Evolutionary conservation across 164 flowering plant genomes (phyloP).

Genomic region (Vitis vinifera): DNA sequence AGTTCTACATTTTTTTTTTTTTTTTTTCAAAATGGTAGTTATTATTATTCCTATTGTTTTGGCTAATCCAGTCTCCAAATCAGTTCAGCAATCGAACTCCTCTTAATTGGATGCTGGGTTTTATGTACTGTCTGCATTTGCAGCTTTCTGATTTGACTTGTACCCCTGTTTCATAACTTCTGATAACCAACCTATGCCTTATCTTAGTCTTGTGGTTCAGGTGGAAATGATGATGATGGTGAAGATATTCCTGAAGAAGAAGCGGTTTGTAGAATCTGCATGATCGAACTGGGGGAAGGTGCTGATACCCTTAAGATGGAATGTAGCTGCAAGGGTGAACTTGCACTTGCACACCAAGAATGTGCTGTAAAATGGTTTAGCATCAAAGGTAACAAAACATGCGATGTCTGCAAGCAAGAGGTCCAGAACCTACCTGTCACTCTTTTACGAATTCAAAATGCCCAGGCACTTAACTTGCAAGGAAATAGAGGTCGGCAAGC

Average conservation of each 20-base stretch:
- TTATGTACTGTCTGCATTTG: background rate
- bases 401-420: conserved; percentile 79
- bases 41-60: no score
- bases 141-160: background rate
- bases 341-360: conserved; percentile 72
- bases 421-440: conserved; percentile 70
- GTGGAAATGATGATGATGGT: conserved; percentile 37
- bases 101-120: background rate
- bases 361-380: conserved; percentile 80
- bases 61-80: background rate
- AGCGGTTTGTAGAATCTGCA: conserved; percentile 78
- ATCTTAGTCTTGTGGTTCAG: conserved; percentile 47
- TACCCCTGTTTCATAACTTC: conserved; percentile 3
- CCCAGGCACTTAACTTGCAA: conserved; percentile 18
- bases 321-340: conserved; percentile 78
- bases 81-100: background rate
- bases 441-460: conserved; percentile 52
- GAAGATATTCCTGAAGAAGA: conserved; percentile 67
- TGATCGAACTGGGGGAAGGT: conserved; percentile 60
- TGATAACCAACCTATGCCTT: conserved; percentile 32
- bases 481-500: conserved; percentile 19
- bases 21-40: background rate
- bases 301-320: conserved; percentile 70
- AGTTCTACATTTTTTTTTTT: background rate
- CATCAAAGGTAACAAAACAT: conserved; percentile 71